Conservation (phyloP, 148 eudicot species). For the Euryodendron excelsum region DNA sequence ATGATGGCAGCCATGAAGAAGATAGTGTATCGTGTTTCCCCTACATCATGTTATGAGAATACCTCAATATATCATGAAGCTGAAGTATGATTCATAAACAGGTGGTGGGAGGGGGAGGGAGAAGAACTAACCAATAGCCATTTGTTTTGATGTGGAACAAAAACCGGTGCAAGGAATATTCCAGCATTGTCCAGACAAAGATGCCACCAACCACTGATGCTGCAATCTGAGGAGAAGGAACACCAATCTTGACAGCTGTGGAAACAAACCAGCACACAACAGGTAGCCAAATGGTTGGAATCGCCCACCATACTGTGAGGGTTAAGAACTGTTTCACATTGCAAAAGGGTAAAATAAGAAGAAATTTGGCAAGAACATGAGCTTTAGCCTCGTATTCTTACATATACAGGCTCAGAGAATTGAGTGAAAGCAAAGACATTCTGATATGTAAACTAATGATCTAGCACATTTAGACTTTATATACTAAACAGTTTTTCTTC, state of each 20-base stretch:
- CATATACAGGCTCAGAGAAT: no score
- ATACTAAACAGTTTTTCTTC: no score
- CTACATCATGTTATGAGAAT: no score
- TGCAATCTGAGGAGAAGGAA: constrained; percentile 40
- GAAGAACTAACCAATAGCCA: constrained; percentile 62
- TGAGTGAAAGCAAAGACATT: no score
- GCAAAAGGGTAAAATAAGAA: not conserved
- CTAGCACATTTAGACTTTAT: no score
- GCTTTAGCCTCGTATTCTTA: no score
- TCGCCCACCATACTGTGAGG: constrained; percentile 72
- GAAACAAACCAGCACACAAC: constrained; percentile 62
- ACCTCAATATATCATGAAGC: not conserved
- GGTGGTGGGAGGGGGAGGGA: not conserved
- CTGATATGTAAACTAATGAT: no score
- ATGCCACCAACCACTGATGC: constrained; percentile 52
- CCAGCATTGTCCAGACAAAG: constrained; percentile 74
- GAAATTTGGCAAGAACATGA: not conserved
- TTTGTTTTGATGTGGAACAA: constrained; percentile 84
- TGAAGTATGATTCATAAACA: not conserved
- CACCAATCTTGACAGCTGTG: constrained; percentile 52
- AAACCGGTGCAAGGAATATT: constrained; percentile 76
- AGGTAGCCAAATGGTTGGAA: constrained; percentile 84
- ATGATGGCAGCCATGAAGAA: constrained; percentile 91
- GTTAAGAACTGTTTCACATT: constrained; percentile 68
- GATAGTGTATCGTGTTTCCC: constrained; percentile 82